Evolutionary conservation across 805 yeast genomes (phyloP), one percentile per base, ranked within the genome.

Genomic region (Suhomyces prunicola): DNA sequence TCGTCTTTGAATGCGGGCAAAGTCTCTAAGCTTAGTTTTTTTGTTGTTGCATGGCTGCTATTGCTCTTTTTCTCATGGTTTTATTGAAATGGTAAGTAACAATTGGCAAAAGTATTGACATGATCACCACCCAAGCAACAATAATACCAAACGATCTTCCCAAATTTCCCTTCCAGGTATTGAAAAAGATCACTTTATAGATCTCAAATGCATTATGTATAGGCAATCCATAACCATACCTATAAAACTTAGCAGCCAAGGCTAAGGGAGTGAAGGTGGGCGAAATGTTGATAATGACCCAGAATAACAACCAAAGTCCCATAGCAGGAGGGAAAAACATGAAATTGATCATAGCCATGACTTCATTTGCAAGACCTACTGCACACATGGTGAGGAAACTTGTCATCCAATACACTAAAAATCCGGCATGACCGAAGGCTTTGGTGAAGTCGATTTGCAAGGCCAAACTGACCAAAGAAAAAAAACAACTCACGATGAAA

Each of bases 301-400:
- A 58, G 52, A 65, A 58, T 44, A 71, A 62, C 52, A 70, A 62
- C 69, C 70, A 69, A 60, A 86, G 81, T 0, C 92, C 91, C 47
- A 86, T 58, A 50, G 78, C 59, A 27, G 90, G 90, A 0, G 94
- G 93, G 48, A 76, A 75, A 13, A 73, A 52, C 5, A 83, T 68
- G 47, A 85, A 70, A 6, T 80, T 64, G 5, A 87, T 31, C 66
- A 83, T 63, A 0, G 84, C 83, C 59, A 80, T 70, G 56, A 85
- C 82, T 67, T 88, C 94, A 62, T 85, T 86, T 29, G 86, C 84
- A 44, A 87, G 82, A 54, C 96, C 96, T 35, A 87, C 86, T 0
- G 92, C 89, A 56, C 83, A 71, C 89, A 88, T 84, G 6, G 89
- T 80, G 48, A 88, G 59, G 65, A 73, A 88, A 6, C 84, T 77